These are phyloP conservation scores for Stagonosporopsis cucurbitacearum DNA, from an alignment of 2,329 filamentous ascomycete genomes.

Conservation along the genomic window DNA sequence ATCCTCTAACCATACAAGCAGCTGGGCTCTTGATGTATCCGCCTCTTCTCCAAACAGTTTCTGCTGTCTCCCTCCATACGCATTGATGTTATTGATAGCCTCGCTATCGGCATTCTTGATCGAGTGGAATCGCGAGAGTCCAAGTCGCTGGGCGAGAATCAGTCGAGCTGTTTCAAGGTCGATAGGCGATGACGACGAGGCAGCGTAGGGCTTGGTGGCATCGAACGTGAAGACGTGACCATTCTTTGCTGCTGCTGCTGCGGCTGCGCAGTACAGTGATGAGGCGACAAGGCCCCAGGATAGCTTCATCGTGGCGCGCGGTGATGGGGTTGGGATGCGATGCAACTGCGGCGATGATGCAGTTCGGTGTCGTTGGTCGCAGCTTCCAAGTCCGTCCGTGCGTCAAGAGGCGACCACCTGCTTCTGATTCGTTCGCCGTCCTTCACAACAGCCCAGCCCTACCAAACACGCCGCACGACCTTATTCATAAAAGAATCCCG, in stretches of 20 bases:
- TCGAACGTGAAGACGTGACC: constrained; percentile 50
- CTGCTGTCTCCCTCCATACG: constrained; percentile 51
- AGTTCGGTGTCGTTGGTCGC: constrained; percentile 6
- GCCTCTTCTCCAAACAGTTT: constrained; percentile 48
- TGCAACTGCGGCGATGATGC: constrained; percentile 26
- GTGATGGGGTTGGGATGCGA: constrained; percentile 28
- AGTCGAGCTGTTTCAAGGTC: constrained; percentile 56
- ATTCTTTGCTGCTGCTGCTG: constrained; percentile 37
- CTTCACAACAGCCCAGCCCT: background rate
- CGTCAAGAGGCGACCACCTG: constrained; percentile 3
- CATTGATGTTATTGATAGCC: constrained; percentile 55
- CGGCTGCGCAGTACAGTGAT: constrained; percentile 49
- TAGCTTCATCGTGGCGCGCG: constrained; percentile 53
- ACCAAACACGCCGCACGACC: constrained; percentile 1
- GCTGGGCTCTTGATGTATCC: constrained; percentile 31
- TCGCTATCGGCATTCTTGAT: constrained; percentile 50
- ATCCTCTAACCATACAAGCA: constrained; percentile 52
- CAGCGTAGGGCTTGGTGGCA: constrained; percentile 22
- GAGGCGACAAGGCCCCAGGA: constrained; percentile 49
- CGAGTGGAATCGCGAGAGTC: constrained; percentile 57
- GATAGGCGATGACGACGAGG: constrained; percentile 32
- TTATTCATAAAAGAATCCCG: background rate
- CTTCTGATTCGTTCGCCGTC: constrained; percentile 6
- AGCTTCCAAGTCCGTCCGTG: constrained; percentile 13
- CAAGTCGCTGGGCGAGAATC: constrained; percentile 59